phyloP scores from a whole-genome alignment of 495 filamentous ascomycete species.

The Lindgomyces ingoldianus region DNA sequence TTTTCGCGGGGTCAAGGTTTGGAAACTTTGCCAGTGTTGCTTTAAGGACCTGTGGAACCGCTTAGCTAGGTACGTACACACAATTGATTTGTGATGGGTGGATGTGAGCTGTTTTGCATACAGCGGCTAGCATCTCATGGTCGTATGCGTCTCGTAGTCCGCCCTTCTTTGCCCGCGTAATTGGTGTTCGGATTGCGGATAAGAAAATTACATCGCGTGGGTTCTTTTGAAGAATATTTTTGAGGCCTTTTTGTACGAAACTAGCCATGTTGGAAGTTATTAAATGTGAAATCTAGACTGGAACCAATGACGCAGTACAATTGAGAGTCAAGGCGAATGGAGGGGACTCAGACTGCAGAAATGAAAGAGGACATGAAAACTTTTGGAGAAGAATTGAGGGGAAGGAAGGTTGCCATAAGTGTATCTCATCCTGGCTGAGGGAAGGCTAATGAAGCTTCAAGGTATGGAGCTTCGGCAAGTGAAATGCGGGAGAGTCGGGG shows the following conservation, averaged over 20 bases:
- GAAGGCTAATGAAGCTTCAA: slow-evolving; percentile 3
- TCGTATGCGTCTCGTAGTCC: slow-evolving; percentile 86
- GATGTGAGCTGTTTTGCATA: slow-evolving; percentile 20
- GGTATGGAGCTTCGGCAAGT: slow-evolving; percentile 32
- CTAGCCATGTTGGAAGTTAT: slow-evolving; percentile 50
- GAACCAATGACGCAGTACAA: neutral
- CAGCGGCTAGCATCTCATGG: slow-evolving; percentile 79
- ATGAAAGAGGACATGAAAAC: too few species aligned
- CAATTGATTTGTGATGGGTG: too few species aligned
- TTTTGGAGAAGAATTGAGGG: neutral
- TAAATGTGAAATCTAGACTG: neutral
- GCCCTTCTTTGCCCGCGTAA: slow-evolving; percentile 55
- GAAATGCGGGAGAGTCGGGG: slow-evolving; percentile 13
- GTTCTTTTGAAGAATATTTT: slow-evolving; percentile 75
- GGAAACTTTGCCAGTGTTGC: slow-evolving; percentile 77
- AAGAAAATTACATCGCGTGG: slow-evolving; percentile 80
- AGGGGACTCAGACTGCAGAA: too few species aligned
- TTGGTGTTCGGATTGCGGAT: slow-evolving; percentile 47
- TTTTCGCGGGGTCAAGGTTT: slow-evolving; percentile 66
- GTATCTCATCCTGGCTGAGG: slow-evolving; percentile 3
- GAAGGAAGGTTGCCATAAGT: neutral
- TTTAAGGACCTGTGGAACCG: slow-evolving; percentile 57
- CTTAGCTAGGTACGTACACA: neutral
- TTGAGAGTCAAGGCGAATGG: neutral
- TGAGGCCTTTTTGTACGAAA: slow-evolving; percentile 64